phyloP scores from a whole-genome alignment of 768 basidiomycete species.

The Cantharellus anzutake region DNA sequence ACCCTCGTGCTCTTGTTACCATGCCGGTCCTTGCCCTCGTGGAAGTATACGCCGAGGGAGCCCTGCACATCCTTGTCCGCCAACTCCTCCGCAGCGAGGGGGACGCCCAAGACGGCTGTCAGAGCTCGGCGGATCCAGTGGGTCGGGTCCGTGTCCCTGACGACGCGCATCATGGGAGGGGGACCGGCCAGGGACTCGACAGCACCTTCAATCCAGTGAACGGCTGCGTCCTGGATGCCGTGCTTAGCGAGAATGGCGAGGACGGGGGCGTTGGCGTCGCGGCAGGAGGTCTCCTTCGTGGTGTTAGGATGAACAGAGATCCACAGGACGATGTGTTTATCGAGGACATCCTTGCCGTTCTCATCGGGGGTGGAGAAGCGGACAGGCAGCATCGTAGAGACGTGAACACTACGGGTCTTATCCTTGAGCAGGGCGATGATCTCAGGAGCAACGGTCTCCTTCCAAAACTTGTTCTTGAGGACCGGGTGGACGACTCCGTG shows the following conservation, averaged over 20 bases:
- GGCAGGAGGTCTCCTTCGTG: neutral
- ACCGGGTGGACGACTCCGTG: neutral
- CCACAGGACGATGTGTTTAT: constrained; percentile 2
- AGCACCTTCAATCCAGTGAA: constrained; percentile 3
- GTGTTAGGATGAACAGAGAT: constrained; percentile 5
- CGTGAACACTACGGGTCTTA: neutral
- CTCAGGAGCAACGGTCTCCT: constrained; percentile 5
- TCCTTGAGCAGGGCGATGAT: constrained; percentile 1
- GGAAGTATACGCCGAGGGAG: no score
- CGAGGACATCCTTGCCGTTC: neutral
- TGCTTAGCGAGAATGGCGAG: neutral
- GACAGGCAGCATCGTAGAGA: constrained; percentile 2
- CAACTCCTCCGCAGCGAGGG: constrained; percentile 6
- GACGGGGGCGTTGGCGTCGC: neutral
- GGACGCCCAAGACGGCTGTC: constrained; percentile 2
- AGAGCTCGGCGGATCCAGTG: constrained; percentile 5
- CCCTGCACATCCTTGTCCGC: constrained; percentile 1
- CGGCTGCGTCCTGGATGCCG: constrained; percentile 2
- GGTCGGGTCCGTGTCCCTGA: constrained; percentile 2
- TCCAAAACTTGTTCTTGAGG: neutral
- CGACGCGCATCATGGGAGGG: constrained; percentile 2
- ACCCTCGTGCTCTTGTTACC: constrained; percentile 7
- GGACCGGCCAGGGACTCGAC: constrained; percentile 4
- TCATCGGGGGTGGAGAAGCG: constrained; percentile 1
- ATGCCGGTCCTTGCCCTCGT: no score